Evolutionary conservation across 106 monocot species (phyloP).

Genomic region (Allium fistulosum): DNA sequence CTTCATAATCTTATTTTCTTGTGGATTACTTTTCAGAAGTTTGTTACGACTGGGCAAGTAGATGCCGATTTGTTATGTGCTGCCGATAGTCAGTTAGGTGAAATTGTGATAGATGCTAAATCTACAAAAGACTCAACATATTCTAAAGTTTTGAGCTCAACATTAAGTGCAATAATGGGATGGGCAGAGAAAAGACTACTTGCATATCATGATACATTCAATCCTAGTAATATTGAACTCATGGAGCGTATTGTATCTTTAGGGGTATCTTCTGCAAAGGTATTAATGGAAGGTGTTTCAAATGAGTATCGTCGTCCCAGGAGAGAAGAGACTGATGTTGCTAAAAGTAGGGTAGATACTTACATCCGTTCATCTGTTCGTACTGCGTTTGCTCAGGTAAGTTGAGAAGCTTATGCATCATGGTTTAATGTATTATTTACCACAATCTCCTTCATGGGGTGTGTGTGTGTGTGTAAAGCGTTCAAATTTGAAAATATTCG

Average conservation of each 20-base stretch:
- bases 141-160: conserved; percentile 73
- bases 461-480: too few species aligned
- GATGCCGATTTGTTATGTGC: conserved; percentile 68
- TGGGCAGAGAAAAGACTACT: conserved; percentile 96
- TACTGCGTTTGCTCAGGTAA: conserved; percentile 98
- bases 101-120: conserved; percentile 89
- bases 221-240: conserved; percentile 57
- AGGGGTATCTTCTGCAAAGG: conserved; percentile 75
- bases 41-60: conserved; percentile 59
- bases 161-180: conserved; percentile 77
- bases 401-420: neutral
- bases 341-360: conserved; percentile 74
- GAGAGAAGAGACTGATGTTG: conserved; percentile 82
- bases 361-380: conserved; percentile 88
- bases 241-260: conserved; percentile 84
- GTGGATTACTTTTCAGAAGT: conserved; percentile 73
- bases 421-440: too few species aligned
- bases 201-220: conserved; percentile 91
- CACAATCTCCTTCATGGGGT: too few species aligned
- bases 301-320: conserved; percentile 67
- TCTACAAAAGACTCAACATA: conserved; percentile 68
- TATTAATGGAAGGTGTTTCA: conserved; percentile 92
- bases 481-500: too few species aligned
- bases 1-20: conserved; percentile 85
- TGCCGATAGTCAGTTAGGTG: conserved; percentile 76